phyloP scores from a whole-genome alignment of 768 basidiomycete genomes.

The Leccinum ochraceum region DNA sequence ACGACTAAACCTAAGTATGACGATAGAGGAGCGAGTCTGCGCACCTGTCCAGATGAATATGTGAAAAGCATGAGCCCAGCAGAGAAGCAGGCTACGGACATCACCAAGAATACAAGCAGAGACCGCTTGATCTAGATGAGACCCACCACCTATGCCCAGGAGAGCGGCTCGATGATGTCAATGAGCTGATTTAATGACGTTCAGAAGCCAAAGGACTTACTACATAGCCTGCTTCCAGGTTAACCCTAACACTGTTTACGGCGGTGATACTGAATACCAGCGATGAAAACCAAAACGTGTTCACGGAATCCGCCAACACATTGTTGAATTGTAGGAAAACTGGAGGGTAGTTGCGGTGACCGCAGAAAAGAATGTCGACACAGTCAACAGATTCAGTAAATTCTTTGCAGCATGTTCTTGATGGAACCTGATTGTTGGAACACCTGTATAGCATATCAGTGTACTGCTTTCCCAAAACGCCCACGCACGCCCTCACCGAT shows the following conservation, averaged over 20 bases:
- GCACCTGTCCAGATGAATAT: constrained; percentile 19
- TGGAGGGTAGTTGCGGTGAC: constrained; percentile 53
- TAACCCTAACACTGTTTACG: constrained; percentile 50
- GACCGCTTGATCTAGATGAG: constrained; percentile 85
- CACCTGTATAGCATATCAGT: constrained; percentile 40
- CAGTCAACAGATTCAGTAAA: constrained; percentile 51
- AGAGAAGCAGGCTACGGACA: too few species aligned
- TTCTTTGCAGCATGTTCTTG: constrained; percentile 52
- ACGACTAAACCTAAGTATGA: constrained; percentile 16
- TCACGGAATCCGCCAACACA: constrained; percentile 44
- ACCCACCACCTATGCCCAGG: constrained; percentile 60
- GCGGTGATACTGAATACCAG: constrained; percentile 48
- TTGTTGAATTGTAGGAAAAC: constrained; percentile 40
- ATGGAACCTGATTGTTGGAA: constrained; percentile 55
- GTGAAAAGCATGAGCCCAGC: too few species aligned
- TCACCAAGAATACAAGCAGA: constrained; percentile 33
- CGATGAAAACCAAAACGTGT: constrained; percentile 56
- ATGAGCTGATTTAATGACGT: constrained; percentile 12
- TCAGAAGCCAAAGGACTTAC: constrained; percentile 35
- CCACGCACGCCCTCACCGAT: constrained; percentile 42
- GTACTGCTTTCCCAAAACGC: constrained; percentile 18
- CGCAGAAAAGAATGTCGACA: constrained; percentile 53
- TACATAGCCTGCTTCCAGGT: constrained; percentile 62
- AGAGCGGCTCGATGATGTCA: constrained; percentile 43
- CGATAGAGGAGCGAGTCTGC: constrained; percentile 27